Conservation (phyloP, 1,284 basidiomycete species). For the Psilocybe mexicana region DNA sequence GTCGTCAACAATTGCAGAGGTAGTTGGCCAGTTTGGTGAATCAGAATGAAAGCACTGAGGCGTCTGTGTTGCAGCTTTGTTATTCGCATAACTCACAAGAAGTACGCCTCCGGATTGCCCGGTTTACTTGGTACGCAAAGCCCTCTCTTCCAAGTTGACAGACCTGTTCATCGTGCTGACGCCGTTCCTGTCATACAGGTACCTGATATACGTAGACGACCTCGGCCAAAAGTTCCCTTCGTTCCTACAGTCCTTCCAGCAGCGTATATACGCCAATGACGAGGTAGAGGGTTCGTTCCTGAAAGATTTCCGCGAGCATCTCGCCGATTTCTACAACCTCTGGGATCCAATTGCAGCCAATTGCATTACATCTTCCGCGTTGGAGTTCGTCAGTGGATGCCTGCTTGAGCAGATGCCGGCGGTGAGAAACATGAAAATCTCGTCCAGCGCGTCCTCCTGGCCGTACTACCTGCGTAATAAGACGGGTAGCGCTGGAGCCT, state of each 20-base stretch:
- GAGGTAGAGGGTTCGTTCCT: background rate
- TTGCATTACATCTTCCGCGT: background rate
- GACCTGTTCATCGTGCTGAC: background rate
- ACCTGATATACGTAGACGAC: background rate
- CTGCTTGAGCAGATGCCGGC: background rate
- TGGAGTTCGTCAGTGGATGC: background rate
- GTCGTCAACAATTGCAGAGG: slow-evolving; percentile 3
- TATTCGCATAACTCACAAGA: background rate
- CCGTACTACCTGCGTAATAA: background rate
- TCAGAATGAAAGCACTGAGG: background rate
- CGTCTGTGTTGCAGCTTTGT: background rate
- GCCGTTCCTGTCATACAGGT: background rate
- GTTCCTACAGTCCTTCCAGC: background rate
- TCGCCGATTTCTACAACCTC: background rate
- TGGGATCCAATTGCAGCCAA: background rate
- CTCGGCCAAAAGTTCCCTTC: background rate
- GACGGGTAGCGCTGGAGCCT: background rate
- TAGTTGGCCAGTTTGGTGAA: background rate
- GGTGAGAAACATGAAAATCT: background rate
- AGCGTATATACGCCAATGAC: too few species aligned
- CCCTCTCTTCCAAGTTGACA: background rate
- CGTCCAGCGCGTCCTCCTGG: background rate
- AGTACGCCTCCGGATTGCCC: background rate
- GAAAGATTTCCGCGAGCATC: background rate
- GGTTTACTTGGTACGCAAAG: background rate